Evolutionary conservation across 768 basidiomycete genomes (phyloP).

Genomic region (Phylloporus arenicola): DNA sequence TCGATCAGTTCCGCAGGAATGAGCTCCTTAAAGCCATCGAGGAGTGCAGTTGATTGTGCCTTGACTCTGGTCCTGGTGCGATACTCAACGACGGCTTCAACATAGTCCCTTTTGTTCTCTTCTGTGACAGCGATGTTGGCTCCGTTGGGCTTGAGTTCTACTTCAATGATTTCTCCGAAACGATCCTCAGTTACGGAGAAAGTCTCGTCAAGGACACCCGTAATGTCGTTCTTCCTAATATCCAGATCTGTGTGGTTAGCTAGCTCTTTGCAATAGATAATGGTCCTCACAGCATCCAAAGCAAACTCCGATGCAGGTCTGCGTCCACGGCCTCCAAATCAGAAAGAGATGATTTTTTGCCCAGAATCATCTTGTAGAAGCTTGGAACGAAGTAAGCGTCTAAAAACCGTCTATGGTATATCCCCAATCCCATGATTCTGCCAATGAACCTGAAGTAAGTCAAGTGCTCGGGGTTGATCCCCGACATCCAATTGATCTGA

Average conservation of each 20-base stretch:
- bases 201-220: constrained; percentile 67
- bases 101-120: constrained; percentile 74
- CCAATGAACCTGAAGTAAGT: constrained; percentile 84
- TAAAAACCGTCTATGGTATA: constrained; percentile 74
- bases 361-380: constrained; percentile 75
- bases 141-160: constrained; percentile 63
- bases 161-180: constrained; percentile 65
- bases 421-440: constrained; percentile 63
- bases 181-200: constrained; percentile 69
- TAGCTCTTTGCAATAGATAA: background rate
- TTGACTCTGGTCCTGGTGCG: constrained; percentile 77
- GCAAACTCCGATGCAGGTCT: constrained; percentile 61
- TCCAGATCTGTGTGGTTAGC: constrained; percentile 1
- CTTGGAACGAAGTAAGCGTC: constrained; percentile 77
- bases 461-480: constrained; percentile 70
- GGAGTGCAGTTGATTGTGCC: constrained; percentile 81
- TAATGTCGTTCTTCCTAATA: constrained; percentile 68
- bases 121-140: constrained; percentile 60
- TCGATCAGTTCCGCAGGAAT: constrained; percentile 79
- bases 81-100: constrained; percentile 73
- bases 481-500: constrained; percentile 73
- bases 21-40: constrained; percentile 79
- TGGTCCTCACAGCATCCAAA: constrained; percentile 65
- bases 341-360: constrained; percentile 51
- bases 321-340: constrained; percentile 70